Percentiles rank a stretch among this genome's conserved stretches.
Evolutionary conservation across 495 filamentous ascomycete genomes (phyloP).

Genomic region (Aspergillus homomorphus): DNA sequence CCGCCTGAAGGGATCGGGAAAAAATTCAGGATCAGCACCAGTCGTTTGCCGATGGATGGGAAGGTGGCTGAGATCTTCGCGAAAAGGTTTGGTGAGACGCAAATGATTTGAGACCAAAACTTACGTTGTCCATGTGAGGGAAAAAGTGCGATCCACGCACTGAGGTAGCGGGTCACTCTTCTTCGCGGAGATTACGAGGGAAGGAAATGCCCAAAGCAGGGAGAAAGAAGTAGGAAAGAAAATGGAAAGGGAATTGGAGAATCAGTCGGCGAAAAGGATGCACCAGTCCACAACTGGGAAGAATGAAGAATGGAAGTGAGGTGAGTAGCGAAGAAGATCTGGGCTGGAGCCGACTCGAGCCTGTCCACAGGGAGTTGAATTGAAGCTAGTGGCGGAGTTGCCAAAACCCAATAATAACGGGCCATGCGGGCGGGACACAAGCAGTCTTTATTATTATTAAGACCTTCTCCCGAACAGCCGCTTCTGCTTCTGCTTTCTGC

Average conservation of each 20-base stretch:
- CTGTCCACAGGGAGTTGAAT: conserved; percentile 18
- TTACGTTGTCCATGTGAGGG: conserved; percentile 50
- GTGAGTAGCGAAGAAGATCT: not conserved
- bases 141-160: conserved; percentile 32
- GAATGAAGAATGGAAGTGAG: conserved; percentile 11
- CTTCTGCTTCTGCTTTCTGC: no score
- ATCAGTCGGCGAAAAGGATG: not conserved
- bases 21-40: conserved; percentile 6
- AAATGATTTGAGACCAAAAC: conserved; percentile 27
- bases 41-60: not conserved
- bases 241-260: conserved; percentile 8
- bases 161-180: conserved; percentile 27
- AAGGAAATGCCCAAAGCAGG: conserved; percentile 5
- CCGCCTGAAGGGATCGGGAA: conserved; percentile 26
- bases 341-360: conserved; percentile 3
- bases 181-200: conserved; percentile 5
- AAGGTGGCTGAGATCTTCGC: not conserved
- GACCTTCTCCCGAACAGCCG: not conserved
- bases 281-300: conserved; percentile 13
- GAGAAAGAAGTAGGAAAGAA: no score
- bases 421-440: conserved; percentile 16
- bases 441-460: conserved; percentile 17
- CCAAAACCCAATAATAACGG: conserved; percentile 25
- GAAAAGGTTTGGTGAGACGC: conserved; percentile 18
- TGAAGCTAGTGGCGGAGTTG: conserved; percentile 32